Base-by-base conservation (phyloP, 192 early-diverging fungal species). In the Pilaira anomala region DNA sequence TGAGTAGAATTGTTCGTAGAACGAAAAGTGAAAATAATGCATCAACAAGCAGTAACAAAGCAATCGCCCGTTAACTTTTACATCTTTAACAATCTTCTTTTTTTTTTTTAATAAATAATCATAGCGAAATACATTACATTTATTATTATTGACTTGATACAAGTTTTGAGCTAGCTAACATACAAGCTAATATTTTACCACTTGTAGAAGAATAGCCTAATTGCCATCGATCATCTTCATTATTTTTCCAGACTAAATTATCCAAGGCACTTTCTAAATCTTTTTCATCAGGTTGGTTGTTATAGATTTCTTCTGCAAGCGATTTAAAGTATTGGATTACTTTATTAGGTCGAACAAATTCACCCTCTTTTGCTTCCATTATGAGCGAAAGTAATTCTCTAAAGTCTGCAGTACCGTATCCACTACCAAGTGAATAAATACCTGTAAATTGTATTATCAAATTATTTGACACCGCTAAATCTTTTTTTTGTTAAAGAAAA, bases 321-420 rank as follows among this genome's bases (percentile, higher is more conserved):
- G 13, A 5, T 12, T 42, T 36, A 58, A 16, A 58, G 8, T 58
- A 42, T 22, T 58, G 19, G 25, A 58, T 22, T 13, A 58, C 21
- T 21, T 58, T 58, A 21, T 58, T 41, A 6, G 56, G 56, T 58
- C 56, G 33, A 14, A 58, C 36, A 39, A 7, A 58, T 41, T 24
- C 56, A 19, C 28, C 8, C n/a, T 55, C 8, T 3, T 58, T 39
- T 58, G 29, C 19, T 13, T 58, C 39, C 19, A 22, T 41, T 13
- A 58, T 58, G 1, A 41, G 18, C 12, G 13, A 39, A 6, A 58
- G 14, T 24, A 58, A 36, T 16, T 58, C 56, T 42, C 40, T 58
- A 24, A 58, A 58, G 21, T 58, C 56, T 22, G 33, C 9, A 7
- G 13, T 33, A 14, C 56, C 56, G 13, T 58, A 58, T 13, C 56